Base-by-base conservation (phyloP, 2,329 filamentous ascomycete genomes). In the Chaetomiaceae sp. region DNA sequence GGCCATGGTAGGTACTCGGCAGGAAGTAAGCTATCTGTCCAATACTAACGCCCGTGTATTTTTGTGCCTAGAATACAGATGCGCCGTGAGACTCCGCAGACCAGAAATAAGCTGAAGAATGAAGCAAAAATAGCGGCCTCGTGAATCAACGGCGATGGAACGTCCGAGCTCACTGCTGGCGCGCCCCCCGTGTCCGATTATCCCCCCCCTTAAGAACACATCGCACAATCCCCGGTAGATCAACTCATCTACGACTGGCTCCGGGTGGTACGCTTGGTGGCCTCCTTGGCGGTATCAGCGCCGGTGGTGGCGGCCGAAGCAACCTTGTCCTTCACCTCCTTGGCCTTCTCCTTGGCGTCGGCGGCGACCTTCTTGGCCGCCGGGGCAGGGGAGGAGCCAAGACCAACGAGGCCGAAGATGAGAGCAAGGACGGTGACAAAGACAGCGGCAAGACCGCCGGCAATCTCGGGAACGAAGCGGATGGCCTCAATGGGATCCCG, bases 401-500 rank as follows among this genome's bases (percentile, higher is more conserved):
- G 71, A 61, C 81, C 78, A 65, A 92, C 71, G 59, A 88, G 51
- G 25, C 58, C 55, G 8, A 58, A 53, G 51, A 60, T 17, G 47
- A 83, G 71, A 62, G 81, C 78, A 64, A 92, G 71, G 59, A 88
- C 74, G 63, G 82, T 80, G 59, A 88, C 73, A 60, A 95, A 72
- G 59, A 96, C 70, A 61, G 85, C 88, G 67, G 78, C 87, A 66
- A 95, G 75, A 66, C 84, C 89, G 67, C 84, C 91, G 59, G 91
- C 89, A 64, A 95, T 86, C 75, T 96, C 94, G 61, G 94, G 94
- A 61, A 96, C 88, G 65, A 90, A 88, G 76, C 89, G 89, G 75
- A 91, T 76, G 49, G 91, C 91, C 75, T 91, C 79, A 61, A 96
- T 65, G 54, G 91, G 91, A 73, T 95, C 87, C 65, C 83, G 81